These are phyloP conservation scores for Mortierella sp. DNA, from an alignment of 371 early-diverging fungal species.

Conservation along the genomic window DNA sequence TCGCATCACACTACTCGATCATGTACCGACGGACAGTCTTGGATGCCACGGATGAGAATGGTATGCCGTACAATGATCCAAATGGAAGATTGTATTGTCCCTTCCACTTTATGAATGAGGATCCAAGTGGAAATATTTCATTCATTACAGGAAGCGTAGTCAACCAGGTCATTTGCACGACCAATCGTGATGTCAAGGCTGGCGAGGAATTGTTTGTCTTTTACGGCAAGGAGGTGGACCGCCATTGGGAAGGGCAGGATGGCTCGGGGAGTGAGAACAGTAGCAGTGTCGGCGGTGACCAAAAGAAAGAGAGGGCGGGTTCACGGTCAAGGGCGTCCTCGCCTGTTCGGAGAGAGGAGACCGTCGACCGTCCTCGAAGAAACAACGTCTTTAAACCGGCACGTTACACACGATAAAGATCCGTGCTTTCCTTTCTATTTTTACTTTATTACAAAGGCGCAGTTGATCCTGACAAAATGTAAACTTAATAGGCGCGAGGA, in stretches of 20 bases:
- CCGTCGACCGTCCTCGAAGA: constrained; percentile 31
- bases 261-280: constrained; percentile 17
- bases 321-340: constrained; percentile 50
- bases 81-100: constrained; percentile 79
- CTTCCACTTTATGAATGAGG: constrained; percentile 90
- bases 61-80: constrained; percentile 75
- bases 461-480: no score
- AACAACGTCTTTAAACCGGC: constrained; percentile 51
- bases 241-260: constrained; percentile 44
- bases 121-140: constrained; percentile 69
- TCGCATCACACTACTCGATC: constrained; percentile 82
- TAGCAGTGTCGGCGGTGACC: neutral
- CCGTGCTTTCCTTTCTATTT: no score
- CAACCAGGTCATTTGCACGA: constrained; percentile 85
- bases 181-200: constrained; percentile 69
- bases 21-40: constrained; percentile 86
- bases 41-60: constrained; percentile 86
- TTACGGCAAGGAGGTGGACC: constrained; percentile 75
- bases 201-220: constrained; percentile 88
- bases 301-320: constrained; percentile 16
- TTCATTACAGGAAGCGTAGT: constrained; percentile 80
- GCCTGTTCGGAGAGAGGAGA: constrained; percentile 23
- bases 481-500: no score
- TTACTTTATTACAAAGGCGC: no score
- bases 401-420: constrained; percentile 48